A percentile compares a stretch with the other conserved stretches of the same genome.
Conservation (phyloP, 176 grass and related monocot species). For the Panicum miliaceum region DNA sequence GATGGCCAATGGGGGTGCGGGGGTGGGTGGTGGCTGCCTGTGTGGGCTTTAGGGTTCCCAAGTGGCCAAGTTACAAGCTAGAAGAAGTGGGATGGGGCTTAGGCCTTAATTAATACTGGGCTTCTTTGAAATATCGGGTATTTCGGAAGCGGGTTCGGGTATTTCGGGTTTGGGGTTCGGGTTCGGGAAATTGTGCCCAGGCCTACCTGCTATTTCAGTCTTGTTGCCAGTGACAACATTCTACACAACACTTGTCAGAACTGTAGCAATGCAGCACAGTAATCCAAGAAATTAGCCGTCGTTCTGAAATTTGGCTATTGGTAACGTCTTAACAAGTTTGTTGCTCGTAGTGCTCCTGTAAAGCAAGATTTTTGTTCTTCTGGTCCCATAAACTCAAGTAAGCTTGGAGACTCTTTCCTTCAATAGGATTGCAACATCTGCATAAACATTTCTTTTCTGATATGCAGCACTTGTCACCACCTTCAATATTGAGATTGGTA, state of each 20-base stretch:
- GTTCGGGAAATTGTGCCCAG: too few relatives aligned
- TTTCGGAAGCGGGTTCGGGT: too few relatives aligned
- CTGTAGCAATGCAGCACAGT: not conserved
- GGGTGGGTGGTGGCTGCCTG: too few relatives aligned
- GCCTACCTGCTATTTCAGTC: not conserved
- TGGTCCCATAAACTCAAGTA: not conserved
- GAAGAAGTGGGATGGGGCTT: too few relatives aligned
- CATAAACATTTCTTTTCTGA: slow-evolving; percentile 36
- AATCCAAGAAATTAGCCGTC: not conserved
- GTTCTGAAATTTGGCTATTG: slow-evolving; percentile 5
- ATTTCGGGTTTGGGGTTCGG: too few relatives aligned
- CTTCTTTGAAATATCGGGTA: too few relatives aligned
- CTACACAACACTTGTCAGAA: not conserved
- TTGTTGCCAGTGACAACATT: not conserved
- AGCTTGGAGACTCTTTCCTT: slow-evolving; percentile 3
- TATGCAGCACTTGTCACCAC: slow-evolving; percentile 82
- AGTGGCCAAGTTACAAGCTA: too few relatives aligned
- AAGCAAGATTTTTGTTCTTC: not conserved
- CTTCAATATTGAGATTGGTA: slow-evolving; percentile 98
- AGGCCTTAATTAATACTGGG: too few relatives aligned
- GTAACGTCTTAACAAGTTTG: not conserved
- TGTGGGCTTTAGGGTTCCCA: too few relatives aligned
- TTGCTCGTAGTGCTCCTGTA: not conserved
- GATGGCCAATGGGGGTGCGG: too few relatives aligned
- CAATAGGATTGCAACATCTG: not conserved